Evolutionary conservation across 1,284 basidiomycete species (phyloP).

Genomic region (Cystobasidium sp.): DNA sequence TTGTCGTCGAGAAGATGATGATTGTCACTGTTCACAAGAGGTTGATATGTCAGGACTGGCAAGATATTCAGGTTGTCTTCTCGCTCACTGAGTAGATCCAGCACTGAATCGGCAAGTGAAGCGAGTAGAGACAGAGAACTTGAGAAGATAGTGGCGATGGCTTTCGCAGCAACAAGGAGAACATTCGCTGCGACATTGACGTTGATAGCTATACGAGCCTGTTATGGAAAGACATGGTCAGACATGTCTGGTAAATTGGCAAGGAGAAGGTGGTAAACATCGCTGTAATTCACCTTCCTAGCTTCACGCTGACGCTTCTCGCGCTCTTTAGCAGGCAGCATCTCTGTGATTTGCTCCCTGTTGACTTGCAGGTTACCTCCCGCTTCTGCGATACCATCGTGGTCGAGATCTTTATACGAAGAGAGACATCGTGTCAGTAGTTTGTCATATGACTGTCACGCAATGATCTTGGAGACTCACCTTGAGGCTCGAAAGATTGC

Average conservation of each 20-base stretch:
- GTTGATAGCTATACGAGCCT: slow-evolving; percentile 48
- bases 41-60: too few species aligned
- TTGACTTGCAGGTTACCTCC: slow-evolving; percentile 30
- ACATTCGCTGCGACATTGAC: slow-evolving; percentile 59
- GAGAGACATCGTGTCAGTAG: neutral
- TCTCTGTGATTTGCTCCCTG: slow-evolving; percentile 4
- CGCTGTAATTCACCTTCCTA: slow-evolving; percentile 16
- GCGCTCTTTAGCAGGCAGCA: slow-evolving; percentile 31
- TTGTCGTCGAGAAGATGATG: slow-evolving; percentile 50
- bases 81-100: slow-evolving; percentile 61
- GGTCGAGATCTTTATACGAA: slow-evolving; percentile 39
- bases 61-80: neutral
- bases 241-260: neutral
- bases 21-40: slow-evolving; percentile 55
- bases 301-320: slow-evolving; percentile 22
- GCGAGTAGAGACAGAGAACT: slow-evolving; percentile 64
- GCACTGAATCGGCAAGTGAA: slow-evolving; percentile 62
- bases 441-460: neutral
- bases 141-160: slow-evolving; percentile 62
- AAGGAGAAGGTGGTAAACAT: too few species aligned
- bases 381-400: slow-evolving; percentile 41
- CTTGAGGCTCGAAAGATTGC: slow-evolving; percentile 22
- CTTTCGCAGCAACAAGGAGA: slow-evolving; percentile 61
- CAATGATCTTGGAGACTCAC: neutral
- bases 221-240: too few species aligned